Evolutionary conservation across 495 filamentous ascomycete species (phyloP).

Genomic region (Massariosphaeria phaeospora): DNA sequence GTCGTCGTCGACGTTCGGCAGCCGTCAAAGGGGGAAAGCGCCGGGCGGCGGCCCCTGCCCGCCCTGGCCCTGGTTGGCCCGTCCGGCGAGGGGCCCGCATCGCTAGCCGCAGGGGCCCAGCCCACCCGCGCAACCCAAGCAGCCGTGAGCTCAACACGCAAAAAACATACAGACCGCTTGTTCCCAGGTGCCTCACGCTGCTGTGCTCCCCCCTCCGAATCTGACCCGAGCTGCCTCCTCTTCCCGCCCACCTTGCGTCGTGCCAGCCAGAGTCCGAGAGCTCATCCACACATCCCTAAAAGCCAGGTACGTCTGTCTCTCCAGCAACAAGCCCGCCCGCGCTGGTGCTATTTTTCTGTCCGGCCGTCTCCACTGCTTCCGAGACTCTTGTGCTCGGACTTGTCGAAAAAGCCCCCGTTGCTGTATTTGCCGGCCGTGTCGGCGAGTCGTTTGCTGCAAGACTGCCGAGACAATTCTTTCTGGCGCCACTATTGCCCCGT

Average conservation of each 20-base stretch:
- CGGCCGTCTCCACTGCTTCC: constrained; percentile 13
- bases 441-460: constrained; percentile 9
- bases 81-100: not conserved
- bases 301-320: constrained; percentile 31
- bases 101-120: not conserved
- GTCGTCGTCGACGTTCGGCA: not conserved
- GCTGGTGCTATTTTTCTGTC: not conserved
- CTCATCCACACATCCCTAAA: constrained; percentile 30
- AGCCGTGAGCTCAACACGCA: constrained; percentile 17
- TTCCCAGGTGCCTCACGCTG: constrained; percentile 4
- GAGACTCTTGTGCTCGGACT: constrained; percentile 1
- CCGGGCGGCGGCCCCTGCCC: not conserved
- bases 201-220: constrained; percentile 3
- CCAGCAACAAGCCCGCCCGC: constrained; percentile 12
- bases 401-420: constrained; percentile 4
- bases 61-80: not conserved
- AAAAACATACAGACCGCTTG: constrained; percentile 26
- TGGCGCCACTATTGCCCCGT: constrained; percentile 5
- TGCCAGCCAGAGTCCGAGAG: constrained; percentile 8
- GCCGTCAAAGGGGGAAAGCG: not conserved
- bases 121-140: constrained; percentile 1
- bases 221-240: constrained; percentile 9
- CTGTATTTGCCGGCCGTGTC: constrained; percentile 3
- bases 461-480: not conserved
- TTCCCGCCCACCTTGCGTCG: not conserved